Evolutionary conservation across 441 rosid genomes (phyloP).

Genomic region (Corymbia citriodora): DNA sequence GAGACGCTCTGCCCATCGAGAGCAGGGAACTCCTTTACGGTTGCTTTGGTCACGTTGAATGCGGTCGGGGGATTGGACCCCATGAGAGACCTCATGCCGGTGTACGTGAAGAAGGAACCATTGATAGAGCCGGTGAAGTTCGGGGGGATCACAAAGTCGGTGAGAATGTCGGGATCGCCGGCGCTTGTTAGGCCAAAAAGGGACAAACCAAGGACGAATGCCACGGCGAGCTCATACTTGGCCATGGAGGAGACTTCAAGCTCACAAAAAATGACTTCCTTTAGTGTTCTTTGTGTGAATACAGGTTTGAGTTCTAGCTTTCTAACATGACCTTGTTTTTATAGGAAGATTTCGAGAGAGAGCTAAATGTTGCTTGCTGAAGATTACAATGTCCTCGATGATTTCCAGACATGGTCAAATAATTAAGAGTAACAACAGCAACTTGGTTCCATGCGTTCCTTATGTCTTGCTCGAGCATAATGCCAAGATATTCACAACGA

Average conservation of each 20-base stretch:
- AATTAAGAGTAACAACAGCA: background rate
- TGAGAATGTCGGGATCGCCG: background rate
- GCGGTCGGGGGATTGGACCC: background rate
- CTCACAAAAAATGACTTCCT: background rate
- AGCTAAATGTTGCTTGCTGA: background rate
- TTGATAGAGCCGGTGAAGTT: background rate
- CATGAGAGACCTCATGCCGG: background rate
- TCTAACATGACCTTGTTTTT: background rate
- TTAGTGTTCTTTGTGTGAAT: background rate
- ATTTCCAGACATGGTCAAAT: background rate
- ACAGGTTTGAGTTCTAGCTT: background rate
- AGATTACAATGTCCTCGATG: background rate
- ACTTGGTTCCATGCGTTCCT: background rate
- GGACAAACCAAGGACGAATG: background rate
- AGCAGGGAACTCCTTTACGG: background rate
- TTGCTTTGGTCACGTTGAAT: background rate
- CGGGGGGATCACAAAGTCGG: background rate
- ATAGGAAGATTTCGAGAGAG: background rate
- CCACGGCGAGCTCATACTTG: background rate
- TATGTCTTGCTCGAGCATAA: background rate
- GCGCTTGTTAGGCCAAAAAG: background rate
- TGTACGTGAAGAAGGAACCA: background rate
- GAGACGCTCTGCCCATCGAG: slow-evolving; percentile 3
- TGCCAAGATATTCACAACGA: background rate
- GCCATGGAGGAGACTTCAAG: background rate